Evolutionary conservation across 257 asterid species (phyloP).

Genomic region (Paulownia fortunei): DNA sequence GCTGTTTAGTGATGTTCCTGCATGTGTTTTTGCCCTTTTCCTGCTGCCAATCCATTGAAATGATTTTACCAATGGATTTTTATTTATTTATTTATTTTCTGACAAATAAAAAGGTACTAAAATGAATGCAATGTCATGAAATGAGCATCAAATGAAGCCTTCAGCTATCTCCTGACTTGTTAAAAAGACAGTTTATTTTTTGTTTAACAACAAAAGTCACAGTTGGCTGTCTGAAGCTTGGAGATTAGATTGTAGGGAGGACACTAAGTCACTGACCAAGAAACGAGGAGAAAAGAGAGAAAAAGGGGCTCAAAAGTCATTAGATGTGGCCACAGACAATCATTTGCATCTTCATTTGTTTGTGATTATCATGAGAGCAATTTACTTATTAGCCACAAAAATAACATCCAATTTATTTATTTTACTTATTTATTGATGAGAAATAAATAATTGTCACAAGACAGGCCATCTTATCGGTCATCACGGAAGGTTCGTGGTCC

Average conservation of each 20-base stretch:
- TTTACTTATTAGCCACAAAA: not conserved
- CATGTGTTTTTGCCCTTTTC: not conserved
- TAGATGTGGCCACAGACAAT: not conserved
- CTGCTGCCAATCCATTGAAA: no score
- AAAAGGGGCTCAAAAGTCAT: not conserved
- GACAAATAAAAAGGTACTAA: not conserved
- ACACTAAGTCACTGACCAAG: not conserved
- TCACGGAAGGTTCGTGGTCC: conserved; percentile 12
- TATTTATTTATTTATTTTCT: not conserved
- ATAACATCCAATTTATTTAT: not conserved
- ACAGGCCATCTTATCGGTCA: conserved; percentile 2
- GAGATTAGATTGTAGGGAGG: no score
- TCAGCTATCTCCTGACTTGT: no score
- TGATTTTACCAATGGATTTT: no score
- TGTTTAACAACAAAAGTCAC: not conserved
- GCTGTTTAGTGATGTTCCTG: not conserved
- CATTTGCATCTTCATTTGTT: not conserved
- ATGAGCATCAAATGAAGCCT: not conserved
- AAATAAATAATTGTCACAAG: conserved; percentile 10
- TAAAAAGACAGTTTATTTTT: no score
- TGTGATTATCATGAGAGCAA: not conserved
- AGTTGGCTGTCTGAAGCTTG: not conserved
- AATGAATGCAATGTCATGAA: not conserved
- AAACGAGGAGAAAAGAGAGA: not conserved
- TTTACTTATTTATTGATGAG: not conserved